A percentile compares a stretch with the other conserved stretches of the same genome.
These are phyloP conservation scores for Russula lepida DNA, from an alignment of 768 basidiomycete genomes.

Conservation along the genomic window DNA sequence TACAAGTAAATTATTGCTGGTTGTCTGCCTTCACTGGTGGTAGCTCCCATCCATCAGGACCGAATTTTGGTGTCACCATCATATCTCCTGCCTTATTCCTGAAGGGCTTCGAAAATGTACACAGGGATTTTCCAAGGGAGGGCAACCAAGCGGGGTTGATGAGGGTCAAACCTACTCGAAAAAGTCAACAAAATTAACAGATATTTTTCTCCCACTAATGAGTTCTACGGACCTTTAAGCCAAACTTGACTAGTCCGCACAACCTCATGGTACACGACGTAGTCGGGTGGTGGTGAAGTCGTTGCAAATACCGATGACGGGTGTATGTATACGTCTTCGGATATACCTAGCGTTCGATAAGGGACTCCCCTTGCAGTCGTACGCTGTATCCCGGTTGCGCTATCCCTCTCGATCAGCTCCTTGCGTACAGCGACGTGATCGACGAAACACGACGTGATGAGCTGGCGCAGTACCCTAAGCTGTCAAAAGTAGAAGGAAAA, in stretches of 20 bases:
- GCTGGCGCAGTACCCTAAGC: conserved; percentile 86
- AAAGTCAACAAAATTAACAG: not conserved
- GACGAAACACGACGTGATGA: conserved; percentile 83
- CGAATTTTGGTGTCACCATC: conserved; percentile 79
- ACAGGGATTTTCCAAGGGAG: conserved; percentile 68
- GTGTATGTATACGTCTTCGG: conserved; percentile 88
- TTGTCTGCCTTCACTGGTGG: conserved; percentile 45
- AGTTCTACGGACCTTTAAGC: conserved; percentile 57
- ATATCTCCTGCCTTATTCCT: conserved; percentile 58
- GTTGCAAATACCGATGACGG: conserved; percentile 75
- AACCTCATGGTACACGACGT: conserved; percentile 75
- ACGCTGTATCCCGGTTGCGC: conserved; percentile 55
- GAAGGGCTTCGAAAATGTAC: conserved; percentile 81
- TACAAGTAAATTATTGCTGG: conserved; percentile 11
- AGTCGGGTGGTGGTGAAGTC: conserved; percentile 76
- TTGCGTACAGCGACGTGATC: conserved; percentile 92
- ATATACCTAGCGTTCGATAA: conserved; percentile 71
- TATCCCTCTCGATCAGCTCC: conserved; percentile 59
- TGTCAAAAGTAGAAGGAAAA: conserved; percentile 26
- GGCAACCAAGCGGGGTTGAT: conserved; percentile 87
- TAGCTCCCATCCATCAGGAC: conserved; percentile 80
- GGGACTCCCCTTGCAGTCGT: conserved; percentile 71
- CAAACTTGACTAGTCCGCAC: conserved; percentile 66
- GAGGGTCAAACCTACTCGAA: conserved; percentile 57
- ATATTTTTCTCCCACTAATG: not conserved